Conservation (phyloP, 495 filamentous ascomycete genomes). For the Cairneyella variabilis region DNA sequence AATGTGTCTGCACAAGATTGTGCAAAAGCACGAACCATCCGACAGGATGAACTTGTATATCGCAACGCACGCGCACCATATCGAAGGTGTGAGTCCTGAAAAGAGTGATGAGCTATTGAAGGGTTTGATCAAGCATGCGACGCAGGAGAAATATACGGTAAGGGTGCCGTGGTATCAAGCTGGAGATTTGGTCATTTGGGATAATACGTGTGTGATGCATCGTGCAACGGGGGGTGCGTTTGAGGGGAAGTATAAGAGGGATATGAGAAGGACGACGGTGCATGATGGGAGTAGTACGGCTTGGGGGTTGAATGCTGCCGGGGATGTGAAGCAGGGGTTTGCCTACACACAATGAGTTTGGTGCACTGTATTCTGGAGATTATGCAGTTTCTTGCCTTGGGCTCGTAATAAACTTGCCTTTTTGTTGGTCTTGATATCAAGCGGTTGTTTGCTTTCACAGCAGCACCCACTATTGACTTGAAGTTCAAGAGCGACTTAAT, state of each 20-base stretch:
- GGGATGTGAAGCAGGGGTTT: slow-evolving; percentile 1
- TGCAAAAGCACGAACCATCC: slow-evolving; percentile 49
- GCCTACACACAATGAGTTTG: too few species aligned
- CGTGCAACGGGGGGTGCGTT: slow-evolving; percentile 45
- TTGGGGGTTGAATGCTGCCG: slow-evolving; percentile 1
- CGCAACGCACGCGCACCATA: slow-evolving; percentile 51
- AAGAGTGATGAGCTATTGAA: slow-evolving; percentile 38
- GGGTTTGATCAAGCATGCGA: slow-evolving; percentile 41
- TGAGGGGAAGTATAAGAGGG: slow-evolving; percentile 7
- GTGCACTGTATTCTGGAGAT: too few species aligned
- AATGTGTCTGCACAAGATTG: slow-evolving; percentile 46
- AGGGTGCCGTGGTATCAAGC: slow-evolving; percentile 43
- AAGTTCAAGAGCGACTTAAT: too few species aligned
- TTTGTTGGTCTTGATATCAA: too few species aligned
- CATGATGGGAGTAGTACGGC: slow-evolving; percentile 7
- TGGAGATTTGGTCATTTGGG: slow-evolving; percentile 57
- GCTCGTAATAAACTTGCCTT: too few species aligned
- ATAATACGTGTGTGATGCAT: slow-evolving; percentile 55
- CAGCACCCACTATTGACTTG: too few species aligned
- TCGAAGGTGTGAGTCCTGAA: slow-evolving; percentile 42
- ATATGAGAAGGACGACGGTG: slow-evolving; percentile 12
- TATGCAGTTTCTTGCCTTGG: too few species aligned
- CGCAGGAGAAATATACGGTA: slow-evolving; percentile 45
- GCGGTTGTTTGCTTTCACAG: too few species aligned
- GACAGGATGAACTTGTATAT: slow-evolving; percentile 52